These are phyloP conservation scores for Aspergillus nidulans DNA, from an alignment of 495 filamentous ascomycete genomes.

Conservation along the genomic window DNA sequence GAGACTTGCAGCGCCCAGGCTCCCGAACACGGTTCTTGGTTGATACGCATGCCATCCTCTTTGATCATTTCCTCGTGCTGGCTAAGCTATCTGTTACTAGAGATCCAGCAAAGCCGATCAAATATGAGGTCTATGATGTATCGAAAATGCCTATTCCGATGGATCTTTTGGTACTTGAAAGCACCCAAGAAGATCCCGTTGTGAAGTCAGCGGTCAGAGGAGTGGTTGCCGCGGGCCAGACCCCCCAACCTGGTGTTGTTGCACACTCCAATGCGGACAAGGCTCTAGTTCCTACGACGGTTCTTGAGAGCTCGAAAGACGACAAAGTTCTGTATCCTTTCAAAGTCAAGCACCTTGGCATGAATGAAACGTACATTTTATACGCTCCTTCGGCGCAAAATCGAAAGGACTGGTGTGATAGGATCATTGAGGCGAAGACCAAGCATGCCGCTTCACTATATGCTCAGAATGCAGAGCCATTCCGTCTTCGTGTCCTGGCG, in stretches of 20 bases:
- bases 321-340: conserved; percentile 91
- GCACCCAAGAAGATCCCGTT: conserved; percentile 84
- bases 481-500: conserved; percentile 85
- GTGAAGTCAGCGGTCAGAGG: conserved; percentile 75
- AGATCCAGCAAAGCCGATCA: conserved; percentile 60
- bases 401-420: conserved; percentile 84
- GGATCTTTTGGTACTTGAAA: conserved; percentile 90
- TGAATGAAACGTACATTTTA: conserved; percentile 74
- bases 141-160: conserved; percentile 96
- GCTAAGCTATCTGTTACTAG: conserved; percentile 71
- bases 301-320: conserved; percentile 53
- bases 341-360: conserved; percentile 93
- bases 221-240: conserved; percentile 52
- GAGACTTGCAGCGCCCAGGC: conserved; percentile 84
- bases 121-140: conserved; percentile 88
- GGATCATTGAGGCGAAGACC: conserved; percentile 92
- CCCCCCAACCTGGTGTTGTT: conserved; percentile 44
- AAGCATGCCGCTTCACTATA: conserved; percentile 82
- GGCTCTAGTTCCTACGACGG: conserved; percentile 47
- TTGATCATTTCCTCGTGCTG: conserved; percentile 94
- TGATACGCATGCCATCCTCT: conserved; percentile 87
- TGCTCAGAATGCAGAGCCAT: conserved; percentile 93
- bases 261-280: conserved; percentile 59
- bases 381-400: conserved; percentile 72
- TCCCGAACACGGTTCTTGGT: conserved; percentile 81